phyloP scores from a whole-genome alignment of 1,284 basidiomycete species.

The Phlebopus sp. region DNA sequence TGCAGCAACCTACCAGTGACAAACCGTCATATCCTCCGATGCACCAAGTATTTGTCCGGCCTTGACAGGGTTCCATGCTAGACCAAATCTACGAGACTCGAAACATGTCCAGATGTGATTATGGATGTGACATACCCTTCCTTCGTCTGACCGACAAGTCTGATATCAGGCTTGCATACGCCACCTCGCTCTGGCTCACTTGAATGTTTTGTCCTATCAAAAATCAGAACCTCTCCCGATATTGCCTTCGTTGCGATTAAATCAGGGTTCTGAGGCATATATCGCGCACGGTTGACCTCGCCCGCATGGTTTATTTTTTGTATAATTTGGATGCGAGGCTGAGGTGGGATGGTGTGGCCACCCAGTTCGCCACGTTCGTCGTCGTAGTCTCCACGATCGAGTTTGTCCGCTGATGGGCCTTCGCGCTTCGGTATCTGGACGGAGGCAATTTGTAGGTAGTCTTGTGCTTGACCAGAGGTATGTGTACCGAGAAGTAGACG shows the following conservation, averaged over 20 bases:
- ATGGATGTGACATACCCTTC: conserved; percentile 72
- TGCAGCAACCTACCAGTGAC: conserved; percentile 71
- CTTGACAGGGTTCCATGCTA: conserved; percentile 88
- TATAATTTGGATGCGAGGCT: conserved; percentile 83
- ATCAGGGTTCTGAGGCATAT: conserved; percentile 99
- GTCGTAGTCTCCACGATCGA: conserved; percentile 83
- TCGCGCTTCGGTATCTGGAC: conserved; percentile 89
- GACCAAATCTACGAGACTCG: conserved; percentile 67
- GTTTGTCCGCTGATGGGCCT: conserved; percentile 61
- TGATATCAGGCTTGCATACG: conserved; percentile 88
- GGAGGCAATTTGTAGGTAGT: conserved; percentile 95
- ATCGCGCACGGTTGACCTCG: conserved; percentile 96
- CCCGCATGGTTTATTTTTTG: conserved; percentile 96
- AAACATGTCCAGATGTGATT: conserved; percentile 1
- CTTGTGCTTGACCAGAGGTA: conserved; percentile 92
- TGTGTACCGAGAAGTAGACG: conserved; percentile 96
- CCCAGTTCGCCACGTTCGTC: conserved; percentile 93
- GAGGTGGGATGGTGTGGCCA: conserved; percentile 74
- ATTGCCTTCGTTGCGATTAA: conserved; percentile 94
- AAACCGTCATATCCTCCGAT: conserved; percentile 95
- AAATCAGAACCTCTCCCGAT: conserved; percentile 87
- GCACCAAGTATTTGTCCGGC: conserved; percentile 87
- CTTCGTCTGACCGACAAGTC: conserved; percentile 83
- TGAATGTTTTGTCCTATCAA: conserved; percentile 96
- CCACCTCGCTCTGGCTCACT: conserved; percentile 86